These are phyloP conservation scores for Hermanozyma aechmeae DNA, from an alignment of 805 yeast genomes.

Conservation along the genomic window DNA sequence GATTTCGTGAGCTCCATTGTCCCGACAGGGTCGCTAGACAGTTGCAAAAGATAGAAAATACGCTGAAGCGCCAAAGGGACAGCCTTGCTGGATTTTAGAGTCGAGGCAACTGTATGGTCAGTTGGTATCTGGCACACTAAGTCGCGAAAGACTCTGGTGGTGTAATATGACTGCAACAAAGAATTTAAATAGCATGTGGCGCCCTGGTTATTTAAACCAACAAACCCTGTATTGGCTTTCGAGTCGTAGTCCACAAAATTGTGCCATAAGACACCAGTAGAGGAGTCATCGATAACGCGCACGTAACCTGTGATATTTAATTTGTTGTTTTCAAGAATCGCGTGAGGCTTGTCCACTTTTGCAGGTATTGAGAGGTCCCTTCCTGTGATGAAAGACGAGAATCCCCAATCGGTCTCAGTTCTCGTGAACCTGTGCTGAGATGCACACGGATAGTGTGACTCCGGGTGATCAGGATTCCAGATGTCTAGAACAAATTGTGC, in stretches of 20 bases:
- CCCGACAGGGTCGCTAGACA: conserved; percentile 67
- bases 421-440: conserved; percentile 74
- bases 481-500: conserved; percentile 81
- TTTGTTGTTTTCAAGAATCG: conserved; percentile 42
- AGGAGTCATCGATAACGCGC: conserved; percentile 67
- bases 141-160: conserved; percentile 73
- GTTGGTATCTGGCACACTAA: conserved; percentile 90
- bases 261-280: conserved; percentile 94
- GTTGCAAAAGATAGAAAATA: conserved; percentile 70
- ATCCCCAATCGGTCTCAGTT: conserved; percentile 92
- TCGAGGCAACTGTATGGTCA: conserved; percentile 15
- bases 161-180: conserved; percentile 79
- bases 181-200: conserved; percentile 97
- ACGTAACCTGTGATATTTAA: conserved; percentile 72
- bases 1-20: conserved; percentile 82
- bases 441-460: conserved; percentile 46
- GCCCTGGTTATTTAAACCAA: conserved; percentile 92
- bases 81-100: conserved; percentile 5
- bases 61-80: conserved; percentile 85
- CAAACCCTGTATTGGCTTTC: conserved; percentile 78
- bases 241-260: conserved; percentile 79
- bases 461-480: conserved; percentile 72
- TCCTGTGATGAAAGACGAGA: conserved; percentile 50
- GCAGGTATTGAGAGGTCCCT: conserved; percentile 32
- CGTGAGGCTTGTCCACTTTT: conserved; percentile 14